These are phyloP conservation scores for Isoetes engelmannii DNA, from an alignment of 83 land plant species.

Conservation along the genomic window DNA sequence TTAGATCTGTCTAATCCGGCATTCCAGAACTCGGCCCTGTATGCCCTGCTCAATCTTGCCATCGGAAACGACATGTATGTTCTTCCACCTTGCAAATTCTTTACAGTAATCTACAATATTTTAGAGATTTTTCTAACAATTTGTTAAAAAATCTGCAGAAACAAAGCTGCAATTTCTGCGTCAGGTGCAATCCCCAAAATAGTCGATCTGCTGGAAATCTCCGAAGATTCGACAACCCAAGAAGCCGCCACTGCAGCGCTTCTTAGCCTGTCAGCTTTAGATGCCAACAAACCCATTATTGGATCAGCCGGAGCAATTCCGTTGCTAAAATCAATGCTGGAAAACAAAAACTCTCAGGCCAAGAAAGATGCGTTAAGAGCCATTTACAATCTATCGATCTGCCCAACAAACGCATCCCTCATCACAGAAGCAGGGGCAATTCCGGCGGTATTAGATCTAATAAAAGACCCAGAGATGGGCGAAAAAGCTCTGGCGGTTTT, in stretches of 20 bases:
- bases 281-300: conserved; percentile 55
- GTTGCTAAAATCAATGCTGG: conserved; percentile 30
- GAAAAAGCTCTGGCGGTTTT: conserved; percentile 42
- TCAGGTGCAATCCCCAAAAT: conserved; percentile 70
- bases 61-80: conserved; percentile 64
- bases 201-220: conserved; percentile 36
- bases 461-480: conserved; percentile 39
- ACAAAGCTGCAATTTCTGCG: conserved; percentile 79
- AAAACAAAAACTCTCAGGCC: conserved; percentile 19
- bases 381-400: conserved; percentile 69
- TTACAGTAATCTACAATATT: too few species aligned
- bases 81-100: neutral
- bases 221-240: conserved; percentile 12
- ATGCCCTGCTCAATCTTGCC: conserved; percentile 69
- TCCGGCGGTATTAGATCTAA: conserved; percentile 33
- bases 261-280: conserved; percentile 64
- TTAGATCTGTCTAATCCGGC: conserved; percentile 36
- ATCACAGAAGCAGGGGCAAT: conserved; percentile 47
- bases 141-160: conserved; percentile 36
- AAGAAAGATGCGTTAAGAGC: conserved; percentile 56
- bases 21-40: conserved; percentile 34
- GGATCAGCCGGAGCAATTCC: conserved; percentile 62
- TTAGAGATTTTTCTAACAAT: neutral
- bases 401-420: conserved; percentile 30
- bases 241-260: conserved; percentile 39